Evolutionary conservation across 2,329 filamentous ascomycete species (phyloP).

Genomic region (Sarocladium kiliense): DNA sequence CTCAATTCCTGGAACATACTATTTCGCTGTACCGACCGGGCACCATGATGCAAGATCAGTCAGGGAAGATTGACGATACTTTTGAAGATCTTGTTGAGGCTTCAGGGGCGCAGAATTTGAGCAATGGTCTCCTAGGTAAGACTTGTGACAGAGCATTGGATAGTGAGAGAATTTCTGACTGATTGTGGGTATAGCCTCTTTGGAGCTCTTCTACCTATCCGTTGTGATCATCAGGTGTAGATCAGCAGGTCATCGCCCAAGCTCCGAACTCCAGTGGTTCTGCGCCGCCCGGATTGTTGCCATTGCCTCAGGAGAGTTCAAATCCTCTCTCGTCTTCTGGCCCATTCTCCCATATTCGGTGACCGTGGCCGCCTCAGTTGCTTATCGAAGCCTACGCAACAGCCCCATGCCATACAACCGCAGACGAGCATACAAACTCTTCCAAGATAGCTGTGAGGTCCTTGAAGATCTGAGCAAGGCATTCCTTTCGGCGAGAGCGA

Average conservation of each 20-base stretch:
- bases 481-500: conserved; percentile 17
- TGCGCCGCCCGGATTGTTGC: conserved; percentile 16
- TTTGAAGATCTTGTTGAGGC: conserved; percentile 15
- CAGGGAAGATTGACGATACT: conserved; percentile 12
- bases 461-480: conserved; percentile 16
- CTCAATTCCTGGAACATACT: conserved; percentile 16
- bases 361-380: conserved; percentile 17
- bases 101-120: conserved; percentile 12
- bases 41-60: conserved; percentile 9
- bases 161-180: neutral
- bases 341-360: conserved; percentile 18
- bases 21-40: conserved; percentile 18
- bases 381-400: conserved; percentile 18
- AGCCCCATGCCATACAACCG: conserved; percentile 16
- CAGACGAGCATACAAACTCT: conserved; percentile 14
- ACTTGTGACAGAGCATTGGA: neutral
- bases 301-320: conserved; percentile 16
- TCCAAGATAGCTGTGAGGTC: conserved; percentile 17
- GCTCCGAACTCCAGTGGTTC: conserved; percentile 16
- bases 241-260: conserved; percentile 10
- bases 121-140: conserved; percentile 15
- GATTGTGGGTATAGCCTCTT: conserved; percentile 11
- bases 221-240: conserved; percentile 17
- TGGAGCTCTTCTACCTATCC: conserved; percentile 18
- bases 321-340: conserved; percentile 16